A percentile compares a stretch with the other conserved stretches of the same genome.
Conservation (phyloP, 352 stramenopile species). For the Phytophthora megakarya region DNA sequence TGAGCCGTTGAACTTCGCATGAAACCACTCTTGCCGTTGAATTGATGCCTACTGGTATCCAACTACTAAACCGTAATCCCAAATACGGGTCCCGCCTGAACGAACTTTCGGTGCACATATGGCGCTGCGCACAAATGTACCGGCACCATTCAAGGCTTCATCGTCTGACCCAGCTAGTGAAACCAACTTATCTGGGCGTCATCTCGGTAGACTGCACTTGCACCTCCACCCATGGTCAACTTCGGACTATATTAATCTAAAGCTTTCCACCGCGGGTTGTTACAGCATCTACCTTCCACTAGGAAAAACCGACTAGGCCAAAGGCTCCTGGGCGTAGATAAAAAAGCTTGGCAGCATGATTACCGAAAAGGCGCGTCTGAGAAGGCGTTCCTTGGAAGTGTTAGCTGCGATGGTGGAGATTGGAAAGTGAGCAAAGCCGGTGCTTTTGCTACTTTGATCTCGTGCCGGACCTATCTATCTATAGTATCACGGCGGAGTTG, state of each 20-base stretch:
- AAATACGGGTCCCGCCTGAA: conserved; percentile 1
- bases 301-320: conserved; percentile 10
- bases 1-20: conserved; percentile 5
- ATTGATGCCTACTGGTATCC: background rate
- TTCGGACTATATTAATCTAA: conserved; percentile 1
- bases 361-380: background rate
- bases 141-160: conserved; percentile 9
- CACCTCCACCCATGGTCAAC: background rate
- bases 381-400: background rate
- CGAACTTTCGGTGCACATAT: conserved; percentile 6
- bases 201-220: too few relatives aligned
- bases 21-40: background rate
- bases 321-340: conserved; percentile 4
- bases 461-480: too few relatives aligned
- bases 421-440: background rate
- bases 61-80: conserved; percentile 19
- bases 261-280: background rate
- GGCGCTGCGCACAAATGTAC: conserved; percentile 13
- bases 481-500: background rate
- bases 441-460: too few relatives aligned
- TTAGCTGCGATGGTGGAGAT: background rate
- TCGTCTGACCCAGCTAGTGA: background rate
- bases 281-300: background rate
- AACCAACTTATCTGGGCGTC: background rate
- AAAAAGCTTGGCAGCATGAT: conserved; percentile 4